Percentiles rank a stretch among this genome's conserved stretches.
Conservation (phyloP, 768 basidiomycete species). For the Candolleomyces eurysporus region DNA sequence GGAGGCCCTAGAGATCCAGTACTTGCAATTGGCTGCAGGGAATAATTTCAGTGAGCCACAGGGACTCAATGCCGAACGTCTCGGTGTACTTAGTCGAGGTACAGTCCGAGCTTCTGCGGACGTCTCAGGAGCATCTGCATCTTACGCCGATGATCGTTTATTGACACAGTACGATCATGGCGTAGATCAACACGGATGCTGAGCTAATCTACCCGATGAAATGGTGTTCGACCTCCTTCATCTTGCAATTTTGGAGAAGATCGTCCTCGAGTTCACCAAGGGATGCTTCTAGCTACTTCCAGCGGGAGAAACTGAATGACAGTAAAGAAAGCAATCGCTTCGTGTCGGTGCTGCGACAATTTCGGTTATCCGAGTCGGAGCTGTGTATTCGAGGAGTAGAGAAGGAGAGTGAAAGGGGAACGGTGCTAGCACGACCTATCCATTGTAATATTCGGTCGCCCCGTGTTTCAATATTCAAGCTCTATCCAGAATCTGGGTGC, state of each 20-base stretch:
- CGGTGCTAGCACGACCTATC: not conserved
- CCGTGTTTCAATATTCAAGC: not conserved
- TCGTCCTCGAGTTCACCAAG: not conserved
- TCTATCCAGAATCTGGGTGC: not conserved
- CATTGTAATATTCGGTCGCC: not conserved
- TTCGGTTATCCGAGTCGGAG: not conserved
- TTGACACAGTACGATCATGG: no score
- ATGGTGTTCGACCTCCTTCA: not conserved
- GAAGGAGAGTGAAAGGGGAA: not conserved
- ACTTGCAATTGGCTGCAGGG: not conserved
- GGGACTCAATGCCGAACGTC: not conserved
- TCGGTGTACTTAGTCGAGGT: not conserved
- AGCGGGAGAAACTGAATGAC: not conserved
- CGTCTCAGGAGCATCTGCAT: no score
- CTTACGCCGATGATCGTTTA: no score
- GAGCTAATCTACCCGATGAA: no score
- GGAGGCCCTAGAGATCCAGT: not conserved
- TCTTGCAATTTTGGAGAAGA: not conserved
- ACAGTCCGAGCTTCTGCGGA: not conserved
- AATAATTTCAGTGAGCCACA: not conserved
- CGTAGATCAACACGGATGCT: no score
- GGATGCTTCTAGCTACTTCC: not conserved
- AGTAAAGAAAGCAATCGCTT: not conserved
- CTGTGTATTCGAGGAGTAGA: not conserved
- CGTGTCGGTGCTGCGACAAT: not conserved